Evolutionary conservation across 1,284 basidiomycete genomes (phyloP).

Genomic region (Gomphus sp.): DNA sequence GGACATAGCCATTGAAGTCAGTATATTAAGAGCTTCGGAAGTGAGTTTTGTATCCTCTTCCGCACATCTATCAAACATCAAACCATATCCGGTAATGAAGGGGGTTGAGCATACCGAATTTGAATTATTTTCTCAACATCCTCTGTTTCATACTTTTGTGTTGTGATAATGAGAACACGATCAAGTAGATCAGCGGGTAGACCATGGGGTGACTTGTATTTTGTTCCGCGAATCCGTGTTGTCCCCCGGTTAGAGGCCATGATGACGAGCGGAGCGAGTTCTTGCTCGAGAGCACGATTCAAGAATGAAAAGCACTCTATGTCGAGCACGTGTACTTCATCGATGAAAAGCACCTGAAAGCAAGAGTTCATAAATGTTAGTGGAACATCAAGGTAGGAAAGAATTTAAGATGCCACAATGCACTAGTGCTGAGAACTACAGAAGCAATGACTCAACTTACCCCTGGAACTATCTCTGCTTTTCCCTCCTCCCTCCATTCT

Average conservation of each 20-base stretch:
- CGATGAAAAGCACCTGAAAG: constrained; percentile 77
- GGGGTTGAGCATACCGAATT: constrained; percentile 54
- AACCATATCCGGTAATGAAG: background rate
- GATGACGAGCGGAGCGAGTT: constrained; percentile 90
- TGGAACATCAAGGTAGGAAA: background rate
- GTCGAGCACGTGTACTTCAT: constrained; percentile 99
- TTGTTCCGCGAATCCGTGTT: constrained; percentile 91
- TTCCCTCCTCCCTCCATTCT: constrained; percentile 98
- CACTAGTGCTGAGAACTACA: background rate
- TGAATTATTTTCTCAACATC: constrained; percentile 90
- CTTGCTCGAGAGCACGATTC: constrained; percentile 91
- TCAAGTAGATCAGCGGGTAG: constrained; percentile 93
- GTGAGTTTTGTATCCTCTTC: constrained; percentile 93
- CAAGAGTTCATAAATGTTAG: background rate
- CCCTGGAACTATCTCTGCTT: constrained; percentile 95
- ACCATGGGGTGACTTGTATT: constrained; percentile 90
- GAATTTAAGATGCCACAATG: too few species aligned
- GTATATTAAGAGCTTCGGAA: constrained; percentile 63
- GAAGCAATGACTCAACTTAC: constrained; percentile 40
- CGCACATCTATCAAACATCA: constrained; percentile 52
- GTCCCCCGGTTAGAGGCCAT: constrained; percentile 98
- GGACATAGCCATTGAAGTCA: constrained; percentile 79
- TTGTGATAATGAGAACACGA: constrained; percentile 92
- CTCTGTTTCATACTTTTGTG: constrained; percentile 76
- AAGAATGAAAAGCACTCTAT: constrained; percentile 99